Conservation (phyloP, 1,139 yeast species). For the Pichia kudriavzevii region DNA sequence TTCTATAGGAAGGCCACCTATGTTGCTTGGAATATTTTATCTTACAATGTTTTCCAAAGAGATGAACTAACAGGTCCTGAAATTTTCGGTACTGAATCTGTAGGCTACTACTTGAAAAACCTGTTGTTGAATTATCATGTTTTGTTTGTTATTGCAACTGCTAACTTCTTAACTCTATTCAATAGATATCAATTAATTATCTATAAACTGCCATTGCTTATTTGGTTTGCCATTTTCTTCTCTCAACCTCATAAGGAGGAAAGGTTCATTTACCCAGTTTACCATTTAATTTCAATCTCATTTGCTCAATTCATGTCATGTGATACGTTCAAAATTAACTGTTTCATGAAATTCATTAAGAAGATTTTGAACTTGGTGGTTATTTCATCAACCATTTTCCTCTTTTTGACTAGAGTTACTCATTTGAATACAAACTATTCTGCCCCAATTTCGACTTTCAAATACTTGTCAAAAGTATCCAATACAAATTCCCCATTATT, state of each 20-base stretch:
- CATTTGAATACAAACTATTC: conserved; percentile 52
- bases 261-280: conserved; percentile 79
- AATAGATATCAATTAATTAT: conserved; percentile 22
- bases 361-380: conserved; percentile 8
- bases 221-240: conserved; percentile 65
- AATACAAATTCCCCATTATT: conserved; percentile 5
- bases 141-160: conserved; percentile 39
- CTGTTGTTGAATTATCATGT: conserved; percentile 67
- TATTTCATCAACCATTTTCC: conserved; percentile 1
- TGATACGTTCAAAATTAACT: conserved; percentile 7
- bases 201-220: conserved; percentile 35
- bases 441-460: conserved; percentile 48
- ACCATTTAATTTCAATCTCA: conserved; percentile 56
- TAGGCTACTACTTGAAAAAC: conserved; percentile 63
- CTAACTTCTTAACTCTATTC: conserved; percentile 14
- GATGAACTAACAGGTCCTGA: conserved; percentile 74
- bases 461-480: conserved; percentile 21
- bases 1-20: conserved; percentile 56
- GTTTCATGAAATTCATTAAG: conserved; percentile 7
- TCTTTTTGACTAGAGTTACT: conserved; percentile 27
- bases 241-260: conserved; percentile 91
- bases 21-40: conserved; percentile 76
- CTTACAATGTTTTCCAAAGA: conserved; percentile 74
- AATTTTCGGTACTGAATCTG: conserved; percentile 86
- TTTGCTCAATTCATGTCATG: conserved; percentile 45